Evolutionary conservation across 352 stramenopile species (phyloP).

Genomic region (Elongisporangium undulatum): DNA sequence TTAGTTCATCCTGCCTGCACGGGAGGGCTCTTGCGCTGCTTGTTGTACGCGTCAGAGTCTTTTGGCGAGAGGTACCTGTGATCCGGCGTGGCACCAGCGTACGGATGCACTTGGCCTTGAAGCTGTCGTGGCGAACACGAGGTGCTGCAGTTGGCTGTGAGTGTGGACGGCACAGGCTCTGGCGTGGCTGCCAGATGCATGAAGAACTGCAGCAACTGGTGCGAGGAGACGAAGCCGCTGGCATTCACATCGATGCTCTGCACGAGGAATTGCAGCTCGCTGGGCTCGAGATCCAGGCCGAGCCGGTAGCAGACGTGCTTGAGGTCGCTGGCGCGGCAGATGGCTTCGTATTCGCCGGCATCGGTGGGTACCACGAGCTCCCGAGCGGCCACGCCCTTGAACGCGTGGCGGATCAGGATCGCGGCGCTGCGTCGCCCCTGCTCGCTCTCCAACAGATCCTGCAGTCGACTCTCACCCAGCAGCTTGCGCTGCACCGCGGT

Average conservation of each 20-base stretch:
- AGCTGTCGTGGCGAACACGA: background rate
- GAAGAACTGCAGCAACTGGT: constrained; percentile 58
- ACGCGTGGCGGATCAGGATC: constrained; percentile 66
- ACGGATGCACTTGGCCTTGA: background rate
- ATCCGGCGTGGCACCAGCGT: background rate
- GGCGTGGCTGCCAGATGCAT: constrained; percentile 23
- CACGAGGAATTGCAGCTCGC: constrained; percentile 56
- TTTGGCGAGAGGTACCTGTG: background rate
- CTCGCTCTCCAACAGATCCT: constrained; percentile 40
- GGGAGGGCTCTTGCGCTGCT: constrained; percentile 5
- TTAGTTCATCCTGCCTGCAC: constrained; percentile 5
- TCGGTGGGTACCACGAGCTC: constrained; percentile 70
- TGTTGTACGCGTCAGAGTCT: background rate
- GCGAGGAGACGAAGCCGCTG: constrained; percentile 59
- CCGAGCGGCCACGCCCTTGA: constrained; percentile 57
- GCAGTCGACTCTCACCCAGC: constrained; percentile 46
- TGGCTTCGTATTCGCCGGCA: constrained; percentile 63
- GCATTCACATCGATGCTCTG: constrained; percentile 36
- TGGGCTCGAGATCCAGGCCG: constrained; percentile 57
- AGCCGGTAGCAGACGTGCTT: constrained; percentile 74
- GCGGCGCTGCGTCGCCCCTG: constrained; percentile 59
- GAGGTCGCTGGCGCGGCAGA: constrained; percentile 53
- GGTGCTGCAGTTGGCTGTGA: background rate
- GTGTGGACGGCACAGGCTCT: background rate
- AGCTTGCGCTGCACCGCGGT: constrained; percentile 48